A percentile compares a stretch with the other conserved stretches of the same genome.
Evolutionary conservation across 306 rosid species (phyloP).

Genomic region (Potentilla sterilis): DNA sequence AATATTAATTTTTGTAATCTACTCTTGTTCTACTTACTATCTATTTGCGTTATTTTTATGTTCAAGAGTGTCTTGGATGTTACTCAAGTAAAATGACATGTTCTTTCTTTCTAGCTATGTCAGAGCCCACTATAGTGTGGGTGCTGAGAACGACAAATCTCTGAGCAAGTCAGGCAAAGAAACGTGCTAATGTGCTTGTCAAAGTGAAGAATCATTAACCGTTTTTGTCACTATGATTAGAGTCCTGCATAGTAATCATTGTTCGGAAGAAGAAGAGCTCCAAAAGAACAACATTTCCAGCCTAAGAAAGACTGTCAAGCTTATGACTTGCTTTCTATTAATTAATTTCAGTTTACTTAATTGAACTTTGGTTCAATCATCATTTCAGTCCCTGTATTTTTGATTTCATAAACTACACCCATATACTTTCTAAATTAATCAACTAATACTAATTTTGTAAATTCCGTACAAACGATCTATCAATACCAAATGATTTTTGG

Average conservation of each 20-base stretch:
- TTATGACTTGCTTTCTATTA: not conserved
- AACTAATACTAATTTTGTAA: too few relatives aligned
- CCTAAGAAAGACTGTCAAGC: not conserved
- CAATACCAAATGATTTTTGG: too few relatives aligned
- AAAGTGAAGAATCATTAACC: not conserved
- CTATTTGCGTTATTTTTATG: too few relatives aligned
- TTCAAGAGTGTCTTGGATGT: not conserved
- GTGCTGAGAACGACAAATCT: not conserved
- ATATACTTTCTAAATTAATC: too few relatives aligned
- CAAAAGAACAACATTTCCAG: slow-evolving; percentile 6
- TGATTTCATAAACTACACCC: too few relatives aligned
- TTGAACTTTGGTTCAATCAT: too few relatives aligned
- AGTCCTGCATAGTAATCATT: not conserved
- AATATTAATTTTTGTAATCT: too few relatives aligned
- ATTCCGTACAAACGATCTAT: too few relatives aligned
- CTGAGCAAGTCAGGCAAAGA: not conserved
- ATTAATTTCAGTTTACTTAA: too few relatives aligned
- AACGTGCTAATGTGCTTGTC: slow-evolving; percentile 5
- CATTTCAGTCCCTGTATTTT: too few relatives aligned
- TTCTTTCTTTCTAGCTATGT: not conserved
- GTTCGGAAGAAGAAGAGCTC: not conserved
- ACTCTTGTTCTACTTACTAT: too few relatives aligned
- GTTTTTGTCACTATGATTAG: not conserved
- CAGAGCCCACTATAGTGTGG: not conserved
- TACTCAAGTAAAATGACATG: not conserved